Percentiles rank a stretch among this genome's conserved stretches.
Conservation (phyloP, 2,329 filamentous ascomycete genomes). For the Penicillium sp. region DNA sequence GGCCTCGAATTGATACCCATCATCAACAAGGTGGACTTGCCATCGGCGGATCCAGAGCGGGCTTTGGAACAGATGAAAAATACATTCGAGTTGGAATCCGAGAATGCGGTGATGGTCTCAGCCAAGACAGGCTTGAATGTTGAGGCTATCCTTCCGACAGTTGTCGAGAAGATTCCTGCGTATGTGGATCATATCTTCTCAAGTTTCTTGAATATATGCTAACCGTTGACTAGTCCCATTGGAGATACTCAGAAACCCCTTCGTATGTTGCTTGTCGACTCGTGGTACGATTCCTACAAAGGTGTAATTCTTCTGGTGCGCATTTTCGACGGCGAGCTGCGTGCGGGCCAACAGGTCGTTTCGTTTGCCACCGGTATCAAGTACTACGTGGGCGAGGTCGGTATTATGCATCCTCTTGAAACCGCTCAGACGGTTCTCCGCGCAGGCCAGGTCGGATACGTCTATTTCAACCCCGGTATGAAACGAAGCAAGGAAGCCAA, state of each 20-base stretch:
- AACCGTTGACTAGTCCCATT: conserved; percentile 49
- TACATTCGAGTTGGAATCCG: conserved; percentile 80
- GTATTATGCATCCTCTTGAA: conserved; percentile 89
- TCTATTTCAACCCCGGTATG: conserved; percentile 98
- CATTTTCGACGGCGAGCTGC: conserved; percentile 81
- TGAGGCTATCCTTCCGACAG: conserved; percentile 70
- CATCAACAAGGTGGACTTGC: conserved; percentile 93
- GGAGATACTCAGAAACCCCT: conserved; percentile 70
- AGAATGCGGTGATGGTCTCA: conserved; percentile 71
- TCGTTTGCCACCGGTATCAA: conserved; percentile 84
- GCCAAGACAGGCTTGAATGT: conserved; percentile 94
- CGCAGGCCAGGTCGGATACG: conserved; percentile 91
- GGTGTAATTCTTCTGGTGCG: conserved; percentile 88
- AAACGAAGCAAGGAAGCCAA: conserved; percentile 94
- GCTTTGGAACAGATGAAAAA: conserved; percentile 80
- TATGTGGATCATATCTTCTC: conserved; percentile 28
- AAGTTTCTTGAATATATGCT: conserved; percentile 6
- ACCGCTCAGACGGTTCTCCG: conserved; percentile 73
- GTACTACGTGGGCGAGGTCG: conserved; percentile 92
- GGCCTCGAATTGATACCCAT: conserved; percentile 82
- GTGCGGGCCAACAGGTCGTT: conserved; percentile 75
- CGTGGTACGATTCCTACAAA: conserved; percentile 96
- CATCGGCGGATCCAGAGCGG: conserved; percentile 77
- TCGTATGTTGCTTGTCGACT: conserved; percentile 85
- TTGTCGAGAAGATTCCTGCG: conserved; percentile 77